Evolutionary conservation across 306 rosid species (phyloP).

Genomic region (Casuarina glauca): DNA sequence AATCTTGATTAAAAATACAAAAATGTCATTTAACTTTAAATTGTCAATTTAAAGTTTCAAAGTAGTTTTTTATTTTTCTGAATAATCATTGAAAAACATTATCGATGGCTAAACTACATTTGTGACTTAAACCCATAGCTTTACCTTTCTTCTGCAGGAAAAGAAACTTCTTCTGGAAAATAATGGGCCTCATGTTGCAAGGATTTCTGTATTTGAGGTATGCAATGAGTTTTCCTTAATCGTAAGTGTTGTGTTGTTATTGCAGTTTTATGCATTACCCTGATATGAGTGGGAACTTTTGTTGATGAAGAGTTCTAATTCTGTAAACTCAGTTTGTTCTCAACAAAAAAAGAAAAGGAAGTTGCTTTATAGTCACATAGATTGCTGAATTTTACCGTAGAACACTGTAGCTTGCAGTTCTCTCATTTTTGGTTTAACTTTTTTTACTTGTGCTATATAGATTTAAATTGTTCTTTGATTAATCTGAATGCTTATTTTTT

Average conservation of each 20-base stretch:
- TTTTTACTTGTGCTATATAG: background rate
- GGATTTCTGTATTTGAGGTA: constrained; percentile 90
- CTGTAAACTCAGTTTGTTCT: background rate
- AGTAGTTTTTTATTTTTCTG: background rate
- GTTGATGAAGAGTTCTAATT: constrained; percentile 6
- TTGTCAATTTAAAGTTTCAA: no score
- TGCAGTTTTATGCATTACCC: constrained; percentile 11
- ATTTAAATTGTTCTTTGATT: background rate
- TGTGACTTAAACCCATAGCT: constrained; percentile 14
- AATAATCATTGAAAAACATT: background rate
- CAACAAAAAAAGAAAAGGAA: background rate
- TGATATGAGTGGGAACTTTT: background rate
- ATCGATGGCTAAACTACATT: background rate
- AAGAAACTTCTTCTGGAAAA: constrained; percentile 87
- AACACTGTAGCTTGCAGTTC: background rate
- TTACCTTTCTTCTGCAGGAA: constrained; percentile 50
- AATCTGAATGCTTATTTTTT: background rate
- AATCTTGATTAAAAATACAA: no score
- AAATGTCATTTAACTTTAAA: no score
- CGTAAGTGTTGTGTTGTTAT: constrained; percentile 8
- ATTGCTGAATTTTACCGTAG: background rate
- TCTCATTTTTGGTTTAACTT: background rate
- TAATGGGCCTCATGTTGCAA: constrained; percentile 75
- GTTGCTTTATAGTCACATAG: background rate
- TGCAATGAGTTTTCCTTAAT: constrained; percentile 22